These are phyloP conservation scores for Emergomyces africanus DNA, from an alignment of 2,329 filamentous ascomycete species.

Conservation along the genomic window DNA sequence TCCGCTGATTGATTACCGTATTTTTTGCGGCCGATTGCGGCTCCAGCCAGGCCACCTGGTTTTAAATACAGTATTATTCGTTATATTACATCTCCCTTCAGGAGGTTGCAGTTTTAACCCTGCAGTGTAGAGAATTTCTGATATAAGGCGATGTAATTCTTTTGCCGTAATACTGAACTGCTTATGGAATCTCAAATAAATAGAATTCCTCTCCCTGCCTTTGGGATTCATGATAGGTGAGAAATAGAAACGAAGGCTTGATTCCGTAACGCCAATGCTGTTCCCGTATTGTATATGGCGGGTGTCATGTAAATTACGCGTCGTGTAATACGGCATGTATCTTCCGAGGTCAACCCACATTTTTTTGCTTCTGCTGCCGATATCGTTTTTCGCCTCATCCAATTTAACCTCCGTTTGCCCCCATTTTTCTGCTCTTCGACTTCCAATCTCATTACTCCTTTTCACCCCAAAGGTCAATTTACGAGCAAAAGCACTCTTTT, in stretches of 20 bases:
- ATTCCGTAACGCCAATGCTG: too few species aligned
- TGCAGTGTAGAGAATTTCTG: not conserved
- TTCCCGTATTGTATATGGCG: not conserved
- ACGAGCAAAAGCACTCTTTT: not conserved
- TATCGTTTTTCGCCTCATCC: not conserved
- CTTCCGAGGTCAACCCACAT: slow-evolving; percentile 3
- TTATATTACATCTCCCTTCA: not conserved
- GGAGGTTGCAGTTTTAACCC: not conserved
- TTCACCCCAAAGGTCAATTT: not conserved
- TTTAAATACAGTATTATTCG: not conserved
- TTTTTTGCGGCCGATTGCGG: not conserved
- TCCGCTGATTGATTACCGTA: slow-evolving; percentile 7
- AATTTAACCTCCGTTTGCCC: not conserved
- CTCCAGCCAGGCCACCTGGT: not conserved
- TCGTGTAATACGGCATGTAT: not conserved
- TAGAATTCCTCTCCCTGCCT: not conserved
- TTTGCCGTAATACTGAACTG: not conserved
- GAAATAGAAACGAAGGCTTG: not conserved
- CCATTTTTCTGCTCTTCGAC: not conserved
- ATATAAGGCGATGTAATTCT: not conserved
- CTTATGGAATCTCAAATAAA: not conserved
- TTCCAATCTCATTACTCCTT: too few species aligned
- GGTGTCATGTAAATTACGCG: not conserved
- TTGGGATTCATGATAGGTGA: not conserved
- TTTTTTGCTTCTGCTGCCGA: not conserved